Conservation (phyloP, 2,329 filamentous ascomycete genomes). For the Xylariaceae sp. region DNA sequence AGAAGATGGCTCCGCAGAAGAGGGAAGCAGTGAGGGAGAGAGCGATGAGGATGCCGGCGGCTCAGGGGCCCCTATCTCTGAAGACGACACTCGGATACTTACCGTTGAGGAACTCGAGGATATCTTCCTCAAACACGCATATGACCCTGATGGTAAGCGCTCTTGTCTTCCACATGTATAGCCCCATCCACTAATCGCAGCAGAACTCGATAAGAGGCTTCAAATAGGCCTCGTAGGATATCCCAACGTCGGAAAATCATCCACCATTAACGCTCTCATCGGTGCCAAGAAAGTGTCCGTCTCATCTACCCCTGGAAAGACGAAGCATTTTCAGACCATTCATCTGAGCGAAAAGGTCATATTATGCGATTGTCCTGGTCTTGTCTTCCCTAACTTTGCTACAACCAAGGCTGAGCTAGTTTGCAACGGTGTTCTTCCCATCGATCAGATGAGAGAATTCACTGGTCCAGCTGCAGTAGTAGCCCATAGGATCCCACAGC, state of each 20-base stretch:
- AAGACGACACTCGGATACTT: conserved; percentile 71
- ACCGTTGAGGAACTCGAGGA: conserved; percentile 90
- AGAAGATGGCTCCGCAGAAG: conserved; percentile 20
- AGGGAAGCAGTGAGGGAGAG: conserved; percentile 22
- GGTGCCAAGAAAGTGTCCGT: conserved; percentile 98
- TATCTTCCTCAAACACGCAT: conserved; percentile 76
- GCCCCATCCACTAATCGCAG: conserved; percentile 21
- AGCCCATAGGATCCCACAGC: conserved; percentile 77
- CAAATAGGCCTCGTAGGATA: conserved; percentile 94
- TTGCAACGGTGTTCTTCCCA: conserved; percentile 89
- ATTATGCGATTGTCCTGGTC: conserved; percentile 95
- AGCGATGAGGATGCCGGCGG: conserved; percentile 37
- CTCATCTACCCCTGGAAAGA: conserved; percentile 95
- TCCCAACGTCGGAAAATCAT: conserved; percentile 98
- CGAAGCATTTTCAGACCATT: conserved; percentile 98
- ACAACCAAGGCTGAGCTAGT: conserved; percentile 95
- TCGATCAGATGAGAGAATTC: conserved; percentile 93
- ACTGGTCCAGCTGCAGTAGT: conserved; percentile 82
- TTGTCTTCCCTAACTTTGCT: conserved; percentile 97
- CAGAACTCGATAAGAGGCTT: conserved; percentile 60
- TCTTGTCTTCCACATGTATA: not conserved
- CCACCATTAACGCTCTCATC: conserved; percentile 97
- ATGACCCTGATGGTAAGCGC: conserved; percentile 47
- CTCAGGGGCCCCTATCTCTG: conserved; percentile 37
- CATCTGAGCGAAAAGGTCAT: conserved; percentile 86